Evolutionary conservation across 495 filamentous ascomycete genomes (phyloP), one percentile per base, ranked within the genome.

Genomic region (Penicillium odoratum): DNA sequence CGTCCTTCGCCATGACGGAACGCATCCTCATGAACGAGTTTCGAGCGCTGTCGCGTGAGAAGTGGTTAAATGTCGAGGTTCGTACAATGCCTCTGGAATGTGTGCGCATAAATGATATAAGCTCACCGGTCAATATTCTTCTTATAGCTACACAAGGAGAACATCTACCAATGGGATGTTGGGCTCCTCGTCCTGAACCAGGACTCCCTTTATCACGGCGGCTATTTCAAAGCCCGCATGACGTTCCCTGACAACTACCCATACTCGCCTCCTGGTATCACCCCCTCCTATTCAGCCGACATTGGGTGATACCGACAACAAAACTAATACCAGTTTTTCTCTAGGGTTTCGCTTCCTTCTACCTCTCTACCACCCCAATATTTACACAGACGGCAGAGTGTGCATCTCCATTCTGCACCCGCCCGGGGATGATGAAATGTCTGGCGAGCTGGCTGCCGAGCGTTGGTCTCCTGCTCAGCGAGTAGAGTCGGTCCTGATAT

Each of bases 361-460:
- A 8, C 89, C 92, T 25, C 81, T 93, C 46, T 91, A 87, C 72
- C 94, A 98, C 73, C 94, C 94, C 6, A 98, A 98, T 69, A 86
- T 98, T 69, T 97, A 97, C 73, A 71, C 81, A 7, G 89, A 96
- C 71, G 94, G 94, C 62, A 87, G 86, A 53, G 82, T 98, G 16
- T 98, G 94, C 78, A 97, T 98, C 69, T 97, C 93, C 42, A 98
- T 98, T 16, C 80, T 98, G 18, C 88, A 92, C 15, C 85, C 97
- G 1, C 86, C 97, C 46, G 94, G 97, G 68, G 89, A 95, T 67
- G 90, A 93, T 13, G 94, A 98, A 69, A 89, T 93, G 61, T 90
- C 85, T 57, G 94, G 94, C 50, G 94, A 97, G 73, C 73, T 83
- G 16, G 93, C 94, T 21, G 79, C 83, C 1, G 94, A 98, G 73